Conservation (phyloP, 2,329 filamentous ascomycete species). For the Xylaria hypoxylon region DNA sequence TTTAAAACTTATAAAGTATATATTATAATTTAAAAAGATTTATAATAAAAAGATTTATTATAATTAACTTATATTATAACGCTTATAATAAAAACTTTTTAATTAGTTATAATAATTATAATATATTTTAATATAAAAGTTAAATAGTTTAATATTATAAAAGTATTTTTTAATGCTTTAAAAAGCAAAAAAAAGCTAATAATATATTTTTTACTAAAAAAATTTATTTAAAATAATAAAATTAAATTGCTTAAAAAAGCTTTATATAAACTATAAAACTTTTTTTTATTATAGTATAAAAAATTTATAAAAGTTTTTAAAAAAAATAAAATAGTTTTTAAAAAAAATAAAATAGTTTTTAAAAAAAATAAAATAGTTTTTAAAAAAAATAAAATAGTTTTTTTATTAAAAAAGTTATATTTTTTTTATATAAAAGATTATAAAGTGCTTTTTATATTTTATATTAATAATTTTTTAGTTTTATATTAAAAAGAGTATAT, state of each 20-base stretch:
- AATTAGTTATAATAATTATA: too few species aligned
- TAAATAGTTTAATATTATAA: not conserved
- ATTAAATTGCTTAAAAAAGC: not conserved
- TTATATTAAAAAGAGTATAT: not conserved
- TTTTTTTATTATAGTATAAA: slow-evolving; percentile 9
- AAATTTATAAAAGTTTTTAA: not conserved
- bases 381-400: not conserved
- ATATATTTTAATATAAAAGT: not conserved
- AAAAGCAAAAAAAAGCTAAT: not conserved
- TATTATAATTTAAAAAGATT: not conserved
- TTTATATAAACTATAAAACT: slow-evolving; percentile 4
- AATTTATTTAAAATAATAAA: not conserved
- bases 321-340: too few species aligned
- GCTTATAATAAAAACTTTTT: not conserved
- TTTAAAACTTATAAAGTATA: not conserved
- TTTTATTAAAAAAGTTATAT: not conserved
- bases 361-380: too few species aligned
- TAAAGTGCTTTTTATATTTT: slow-evolving; percentile 1
- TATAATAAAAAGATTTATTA: not conserved
- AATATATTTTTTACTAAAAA: not conserved
- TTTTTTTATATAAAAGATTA: not conserved
- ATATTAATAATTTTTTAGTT: slow-evolving; percentile 11
- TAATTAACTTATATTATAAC: slow-evolving; percentile 2
- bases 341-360: too few species aligned
- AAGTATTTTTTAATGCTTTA: not conserved